Percentiles rank a stretch among this genome's conserved stretches.
Evolutionary conservation across 371 early-diverging fungal genomes (phyloP).

Genomic region (Racocetra persica): DNA sequence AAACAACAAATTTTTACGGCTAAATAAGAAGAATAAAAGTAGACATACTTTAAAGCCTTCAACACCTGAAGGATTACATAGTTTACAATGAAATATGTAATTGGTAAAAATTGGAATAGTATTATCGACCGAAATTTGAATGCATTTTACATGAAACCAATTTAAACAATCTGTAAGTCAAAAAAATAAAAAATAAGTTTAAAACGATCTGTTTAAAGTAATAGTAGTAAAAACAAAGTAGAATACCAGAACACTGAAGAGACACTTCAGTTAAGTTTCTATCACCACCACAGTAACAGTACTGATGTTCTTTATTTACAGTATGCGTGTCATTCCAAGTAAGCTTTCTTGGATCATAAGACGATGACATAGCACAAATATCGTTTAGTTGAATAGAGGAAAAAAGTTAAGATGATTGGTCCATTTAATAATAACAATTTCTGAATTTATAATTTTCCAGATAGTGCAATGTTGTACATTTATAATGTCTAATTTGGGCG

Average conservation of each 20-base stretch:
- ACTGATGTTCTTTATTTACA: constrained; percentile 64
- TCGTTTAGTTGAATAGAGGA: constrained; percentile 2
- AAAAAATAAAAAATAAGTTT: background rate
- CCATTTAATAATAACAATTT: too few relatives aligned
- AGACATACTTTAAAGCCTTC: constrained; percentile 44
- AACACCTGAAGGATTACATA: constrained; percentile 45
- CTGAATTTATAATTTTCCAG: too few relatives aligned
- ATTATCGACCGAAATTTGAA: constrained; percentile 58
- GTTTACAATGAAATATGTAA: constrained; percentile 65
- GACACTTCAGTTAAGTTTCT: constrained; percentile 64
- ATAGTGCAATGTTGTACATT: too few relatives aligned
- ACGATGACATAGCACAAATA: background rate
- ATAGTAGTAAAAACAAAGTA: background rate
- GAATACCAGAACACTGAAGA: constrained; percentile 68
- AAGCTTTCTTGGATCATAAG: constrained; percentile 42
- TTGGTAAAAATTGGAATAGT: constrained; percentile 65
- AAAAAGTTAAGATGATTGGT: too few relatives aligned
- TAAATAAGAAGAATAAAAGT: constrained; percentile 45
- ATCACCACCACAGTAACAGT: constrained; percentile 75
- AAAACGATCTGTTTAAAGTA: constrained; percentile 5
- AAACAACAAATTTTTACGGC: constrained; percentile 42
- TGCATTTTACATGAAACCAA: constrained; percentile 75
- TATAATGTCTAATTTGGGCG: too few relatives aligned
- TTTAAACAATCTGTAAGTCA: constrained; percentile 59
- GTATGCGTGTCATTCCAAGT: constrained; percentile 72